Percentiles rank a stretch among this genome's conserved stretches.
Evolutionary conservation across 805 yeast genomes (phyloP).

Genomic region (Kluyveromyces nonfermentans): DNA sequence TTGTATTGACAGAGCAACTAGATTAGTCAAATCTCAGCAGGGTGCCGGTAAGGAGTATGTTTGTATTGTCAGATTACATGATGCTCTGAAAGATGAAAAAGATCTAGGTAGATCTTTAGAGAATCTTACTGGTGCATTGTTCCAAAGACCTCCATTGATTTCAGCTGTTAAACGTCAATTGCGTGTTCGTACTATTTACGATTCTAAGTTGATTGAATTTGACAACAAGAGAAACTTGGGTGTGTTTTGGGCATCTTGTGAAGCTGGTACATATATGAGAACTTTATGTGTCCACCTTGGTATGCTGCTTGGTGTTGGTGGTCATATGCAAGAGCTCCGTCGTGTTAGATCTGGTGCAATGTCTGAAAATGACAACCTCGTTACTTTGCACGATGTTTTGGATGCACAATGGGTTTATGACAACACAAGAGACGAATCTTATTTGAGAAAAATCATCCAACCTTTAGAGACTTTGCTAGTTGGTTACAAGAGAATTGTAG

Average conservation of each 20-base stretch:
- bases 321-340: conserved; percentile 99
- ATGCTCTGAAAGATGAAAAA: conserved; percentile 81
- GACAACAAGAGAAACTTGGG: conserved; percentile 95
- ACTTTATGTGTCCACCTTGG: conserved; percentile 98
- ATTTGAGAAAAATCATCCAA: conserved; percentile 85
- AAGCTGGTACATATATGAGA: conserved; percentile 99
- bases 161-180: conserved; percentile 98
- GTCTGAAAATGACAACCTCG: conserved; percentile 82
- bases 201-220: conserved; percentile 89
- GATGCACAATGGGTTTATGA: conserved; percentile 98
- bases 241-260: conserved; percentile 99
- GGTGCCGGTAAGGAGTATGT: conserved; percentile 99
- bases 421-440: conserved; percentile 93
- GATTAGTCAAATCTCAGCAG: conserved; percentile 96
- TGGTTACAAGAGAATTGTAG: conserved; percentile 96
- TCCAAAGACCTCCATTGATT: conserved; percentile 98
- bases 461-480: conserved; percentile 90
- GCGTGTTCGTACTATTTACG: conserved; percentile 96
- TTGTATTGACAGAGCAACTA: conserved; percentile 95
- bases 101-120: conserved; percentile 82
- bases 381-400: conserved; percentile 92
- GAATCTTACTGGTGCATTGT: conserved; percentile 94
- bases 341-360: conserved; percentile 98
- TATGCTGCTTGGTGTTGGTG: conserved; percentile 97
- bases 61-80: conserved; percentile 93